Percentiles rank a stretch among this genome's conserved stretches.
phyloP scores from a whole-genome alignment of 768 basidiomycete species.

The Boletellus ananas region DNA sequence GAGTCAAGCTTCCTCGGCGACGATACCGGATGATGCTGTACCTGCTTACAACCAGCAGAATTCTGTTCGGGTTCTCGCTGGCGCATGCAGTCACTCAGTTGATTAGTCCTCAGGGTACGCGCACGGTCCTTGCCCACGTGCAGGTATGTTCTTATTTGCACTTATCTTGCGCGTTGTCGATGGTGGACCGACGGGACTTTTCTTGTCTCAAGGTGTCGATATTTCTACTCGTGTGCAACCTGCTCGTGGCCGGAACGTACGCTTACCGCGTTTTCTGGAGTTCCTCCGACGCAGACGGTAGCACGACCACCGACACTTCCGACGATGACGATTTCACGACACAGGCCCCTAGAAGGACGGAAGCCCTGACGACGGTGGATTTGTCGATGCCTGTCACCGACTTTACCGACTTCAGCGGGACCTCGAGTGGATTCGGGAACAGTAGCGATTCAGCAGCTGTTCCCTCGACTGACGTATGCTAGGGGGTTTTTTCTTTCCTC shows the following conservation, averaged over 20 bases:
- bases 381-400: neutral
- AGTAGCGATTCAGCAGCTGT: no score
- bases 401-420: neutral
- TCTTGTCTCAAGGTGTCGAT: neutral
- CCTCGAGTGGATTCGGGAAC: neutral
- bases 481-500: no score
- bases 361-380: constrained; percentile 7
- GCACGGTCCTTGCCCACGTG: neutral
- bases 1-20: constrained; percentile 11
- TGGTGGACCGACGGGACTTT: no score
- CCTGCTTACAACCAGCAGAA: constrained; percentile 9
- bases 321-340: constrained; percentile 13
- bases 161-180: no score
- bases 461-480: no score
- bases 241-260: constrained; percentile 1
- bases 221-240: neutral
- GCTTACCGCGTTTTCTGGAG: neutral
- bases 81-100: neutral
- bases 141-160: neutral
- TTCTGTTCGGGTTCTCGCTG: constrained; percentile 5
- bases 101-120: neutral
- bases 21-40: constrained; percentile 16
- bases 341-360: neutral
- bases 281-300: neutral
- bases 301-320: neutral